Evolutionary conservation across 2,329 filamentous ascomycete species (phyloP).

Genomic region (Colletotrichum sp.): DNA sequence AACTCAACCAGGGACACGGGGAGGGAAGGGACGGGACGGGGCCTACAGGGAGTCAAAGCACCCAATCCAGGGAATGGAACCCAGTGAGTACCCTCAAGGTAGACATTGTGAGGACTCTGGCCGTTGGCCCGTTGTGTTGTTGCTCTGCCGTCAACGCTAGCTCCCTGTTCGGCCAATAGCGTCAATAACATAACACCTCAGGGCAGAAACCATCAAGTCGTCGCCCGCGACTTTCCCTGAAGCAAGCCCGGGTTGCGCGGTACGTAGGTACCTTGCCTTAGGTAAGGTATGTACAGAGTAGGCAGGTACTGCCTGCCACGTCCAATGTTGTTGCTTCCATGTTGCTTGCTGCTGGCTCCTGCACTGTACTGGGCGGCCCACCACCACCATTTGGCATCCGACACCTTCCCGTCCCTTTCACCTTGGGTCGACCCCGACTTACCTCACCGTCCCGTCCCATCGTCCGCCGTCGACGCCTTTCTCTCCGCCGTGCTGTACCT

Average conservation of each 20-base stretch:
- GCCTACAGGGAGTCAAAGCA: neutral
- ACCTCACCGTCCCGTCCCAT: neutral
- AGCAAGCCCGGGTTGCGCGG: neutral
- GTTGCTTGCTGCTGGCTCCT: neutral
- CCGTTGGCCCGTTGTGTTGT: neutral
- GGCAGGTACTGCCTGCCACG: too few species aligned
- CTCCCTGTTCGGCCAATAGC: neutral
- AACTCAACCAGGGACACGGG: neutral
- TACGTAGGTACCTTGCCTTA: too few species aligned
- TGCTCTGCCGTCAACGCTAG: constrained; percentile 17
- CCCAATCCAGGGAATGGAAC: neutral
- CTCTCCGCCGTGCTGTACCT: neutral
- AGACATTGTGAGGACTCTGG: neutral
- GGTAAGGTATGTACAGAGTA: too few species aligned
- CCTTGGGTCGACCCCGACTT: neutral
- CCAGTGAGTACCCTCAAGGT: neutral
- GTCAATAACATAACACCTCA: neutral
- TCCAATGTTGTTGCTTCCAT: neutral
- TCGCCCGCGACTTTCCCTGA: neutral
- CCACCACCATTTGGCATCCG: neutral
- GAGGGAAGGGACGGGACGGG: neutral
- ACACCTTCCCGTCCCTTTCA: neutral
- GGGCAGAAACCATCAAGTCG: neutral
- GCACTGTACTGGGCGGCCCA: neutral
- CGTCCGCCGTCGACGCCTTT: neutral